A percentile compares a stretch with the other conserved stretches of the same genome.
Evolutionary conservation across 129 eudicot genomes (phyloP).

Genomic region (Rutidosis leptorrhynchoides): DNA sequence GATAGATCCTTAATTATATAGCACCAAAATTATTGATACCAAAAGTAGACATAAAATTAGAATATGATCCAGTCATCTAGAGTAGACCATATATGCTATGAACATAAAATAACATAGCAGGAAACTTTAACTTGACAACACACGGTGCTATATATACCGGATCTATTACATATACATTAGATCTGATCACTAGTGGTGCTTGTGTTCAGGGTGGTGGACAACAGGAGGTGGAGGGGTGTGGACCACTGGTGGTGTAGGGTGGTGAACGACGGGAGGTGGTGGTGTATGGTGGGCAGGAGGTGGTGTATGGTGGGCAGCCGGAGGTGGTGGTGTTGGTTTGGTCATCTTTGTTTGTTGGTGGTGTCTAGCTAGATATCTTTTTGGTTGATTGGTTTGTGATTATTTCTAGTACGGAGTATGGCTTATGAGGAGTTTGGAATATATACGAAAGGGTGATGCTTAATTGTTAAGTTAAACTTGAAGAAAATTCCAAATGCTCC

Average conservation of each 20-base stretch:
- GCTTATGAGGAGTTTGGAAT: not conserved
- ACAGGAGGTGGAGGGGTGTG: conserved; percentile 28
- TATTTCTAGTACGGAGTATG: not conserved
- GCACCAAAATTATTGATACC: conserved; percentile 26
- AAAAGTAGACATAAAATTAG: not conserved
- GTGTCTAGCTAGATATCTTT: not conserved
- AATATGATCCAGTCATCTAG: conserved; percentile 9
- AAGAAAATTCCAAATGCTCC: conserved; percentile 9
- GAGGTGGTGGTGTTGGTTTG: conserved; percentile 30
- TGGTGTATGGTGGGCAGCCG: conserved; percentile 18
- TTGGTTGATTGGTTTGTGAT: not conserved
- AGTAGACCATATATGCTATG: conserved; percentile 16
- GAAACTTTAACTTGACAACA: conserved; percentile 10
- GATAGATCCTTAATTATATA: conserved; percentile 16
- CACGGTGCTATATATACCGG: conserved; percentile 12
- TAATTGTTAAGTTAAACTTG: conserved; percentile 5
- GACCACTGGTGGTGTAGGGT: conserved; percentile 28
- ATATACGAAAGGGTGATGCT: conserved; percentile 12
- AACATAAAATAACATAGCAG: conserved; percentile 13
- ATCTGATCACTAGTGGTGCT: conserved; percentile 12
- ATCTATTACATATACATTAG: not conserved
- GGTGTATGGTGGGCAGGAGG: conserved; percentile 24
- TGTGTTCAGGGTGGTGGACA: conserved; percentile 27
- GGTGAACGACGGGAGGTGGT: conserved; percentile 29
- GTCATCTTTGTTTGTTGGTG: conserved; percentile 21